A percentile compares a stretch with the other conserved stretches of the same genome.
Evolutionary conservation across 805 yeast genomes (phyloP).

Genomic region (Candida incommunis): DNA sequence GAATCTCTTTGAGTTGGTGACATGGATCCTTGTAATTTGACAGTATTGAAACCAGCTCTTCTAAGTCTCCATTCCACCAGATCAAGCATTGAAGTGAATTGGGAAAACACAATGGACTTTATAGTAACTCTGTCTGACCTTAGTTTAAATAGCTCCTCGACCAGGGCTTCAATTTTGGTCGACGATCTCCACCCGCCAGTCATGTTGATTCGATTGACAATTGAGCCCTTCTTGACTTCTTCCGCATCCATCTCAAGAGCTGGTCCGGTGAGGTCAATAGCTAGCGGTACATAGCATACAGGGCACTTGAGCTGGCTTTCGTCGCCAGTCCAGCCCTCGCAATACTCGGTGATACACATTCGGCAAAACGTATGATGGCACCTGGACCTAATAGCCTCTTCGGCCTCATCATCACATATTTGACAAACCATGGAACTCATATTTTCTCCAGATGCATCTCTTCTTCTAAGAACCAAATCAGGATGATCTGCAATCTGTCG

Average conservation of each 20-base stretch:
- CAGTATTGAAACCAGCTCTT: constrained; percentile 91
- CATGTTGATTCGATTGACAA: constrained; percentile 78
- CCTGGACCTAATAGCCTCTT: constrained; percentile 87
- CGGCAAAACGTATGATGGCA: constrained; percentile 93
- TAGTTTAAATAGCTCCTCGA: constrained; percentile 78
- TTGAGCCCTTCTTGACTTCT: constrained; percentile 42
- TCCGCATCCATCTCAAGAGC: constrained; percentile 51
- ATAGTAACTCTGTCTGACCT: constrained; percentile 81
- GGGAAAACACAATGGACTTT: constrained; percentile 93
- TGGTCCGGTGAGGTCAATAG: constrained; percentile 81
- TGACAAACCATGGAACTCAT: constrained; percentile 65
- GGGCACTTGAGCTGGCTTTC: constrained; percentile 66
- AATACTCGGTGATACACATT: constrained; percentile 79
- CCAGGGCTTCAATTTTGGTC: constrained; percentile 90
- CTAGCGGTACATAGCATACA: constrained; percentile 85
- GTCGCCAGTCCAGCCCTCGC: constrained; percentile 56
- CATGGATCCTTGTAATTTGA: constrained; percentile 92
- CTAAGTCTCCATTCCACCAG: constrained; percentile 90
- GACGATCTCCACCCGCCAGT: constrained; percentile 82
- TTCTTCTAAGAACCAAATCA: constrained; percentile 71
- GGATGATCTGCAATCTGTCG: constrained; percentile 98
- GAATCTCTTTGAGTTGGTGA: constrained; percentile 90
- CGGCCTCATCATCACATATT: constrained; percentile 94
- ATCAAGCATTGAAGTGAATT: constrained; percentile 93
- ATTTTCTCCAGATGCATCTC: constrained; percentile 23